Evolutionary conservation across 352 stramenopile species (phyloP), one percentile per base, ranked within the genome.

Genomic region (Pythium folliculosum): DNA sequence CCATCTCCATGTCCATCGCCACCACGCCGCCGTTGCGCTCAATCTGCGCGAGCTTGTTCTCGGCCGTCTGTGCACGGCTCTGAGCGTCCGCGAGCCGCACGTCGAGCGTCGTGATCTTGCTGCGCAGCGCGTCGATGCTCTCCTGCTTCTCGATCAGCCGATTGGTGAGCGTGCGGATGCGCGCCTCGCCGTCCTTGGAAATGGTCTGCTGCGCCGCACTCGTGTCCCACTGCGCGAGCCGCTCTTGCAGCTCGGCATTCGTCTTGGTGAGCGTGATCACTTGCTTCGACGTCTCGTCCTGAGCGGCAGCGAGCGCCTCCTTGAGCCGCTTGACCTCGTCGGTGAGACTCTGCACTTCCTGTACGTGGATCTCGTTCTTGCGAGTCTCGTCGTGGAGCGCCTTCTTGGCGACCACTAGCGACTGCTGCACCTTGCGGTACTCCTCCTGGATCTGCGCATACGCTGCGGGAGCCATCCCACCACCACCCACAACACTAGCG

Each of bases 121-220:
- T 91, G 1, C 84, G 85, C 38, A 93, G 50, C 0, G 75, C 76
- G 45, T 95, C 87, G 35, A 95, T 77, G 0, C 71, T 85, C 55
- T 94, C 87, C 49, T 95, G 87, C 68, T 95, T 95, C 61, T 93
- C 84, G 13, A 95, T 82, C 21, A 95, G 53, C 2, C 84, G 73
- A 58, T 92, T 91, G 21, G 87, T 95, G 30, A 95, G 77, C 40
- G 80, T 83, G 57, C 92, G 85, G 64, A 94, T 91, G 23, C 82
- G 74, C 16, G 81, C 67, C 60, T 95, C 82, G 10, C 74, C 77
- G 27, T 77, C 82, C 1, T 63, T 69, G 9, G 73, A 64, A 2
- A 69, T 50, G 0, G 75, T 37, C 5, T 63, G 63, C 47, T 67
- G 64, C 72, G n/a, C 37, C 66, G 43, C 35, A 21, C 65, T 69